phyloP scores from a whole-genome alignment of 164 flowering plant species.

The Annona cherimola region DNA sequence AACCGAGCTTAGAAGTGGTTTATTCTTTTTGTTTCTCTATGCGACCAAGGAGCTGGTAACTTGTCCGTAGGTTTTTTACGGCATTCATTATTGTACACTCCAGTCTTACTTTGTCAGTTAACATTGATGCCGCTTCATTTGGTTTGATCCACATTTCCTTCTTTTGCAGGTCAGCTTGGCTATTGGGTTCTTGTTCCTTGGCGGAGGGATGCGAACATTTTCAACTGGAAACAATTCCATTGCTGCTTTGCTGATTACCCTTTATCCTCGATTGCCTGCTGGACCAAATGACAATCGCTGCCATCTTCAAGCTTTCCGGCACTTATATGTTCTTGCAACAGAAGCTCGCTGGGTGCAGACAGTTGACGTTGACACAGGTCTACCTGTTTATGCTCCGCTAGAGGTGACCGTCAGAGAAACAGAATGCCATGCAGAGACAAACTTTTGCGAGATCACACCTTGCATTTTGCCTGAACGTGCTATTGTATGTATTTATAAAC shows the following conservation, averaged over 20 bases:
- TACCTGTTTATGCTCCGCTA: slow-evolving; percentile 88
- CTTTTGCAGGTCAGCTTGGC: slow-evolving; percentile 73
- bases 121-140: background rate
- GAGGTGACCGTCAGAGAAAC: slow-evolving; percentile 71
- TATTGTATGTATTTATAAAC: slow-evolving; percentile 43
- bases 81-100: background rate
- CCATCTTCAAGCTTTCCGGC: slow-evolving; percentile 97
- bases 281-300: slow-evolving; percentile 98
- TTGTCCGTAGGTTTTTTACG: background rate
- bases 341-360: slow-evolving; percentile 97
- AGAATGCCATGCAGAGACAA: slow-evolving; percentile 81
- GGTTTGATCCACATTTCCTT: background rate
- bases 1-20: no score
- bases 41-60: background rate
- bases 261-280: slow-evolving; percentile 93
- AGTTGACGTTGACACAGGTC: slow-evolving; percentile 92
- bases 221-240: slow-evolving; percentile 75
- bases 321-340: slow-evolving; percentile 86
- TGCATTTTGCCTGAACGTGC: slow-evolving; percentile 93
- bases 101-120: background rate
- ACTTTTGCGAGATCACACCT: slow-evolving; percentile 89
- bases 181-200: slow-evolving; percentile 94
- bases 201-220: slow-evolving; percentile 91
- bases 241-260: slow-evolving; percentile 76
- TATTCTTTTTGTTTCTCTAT: no score